These are phyloP conservation scores for Selenicereus undatus DNA, from an alignment of 148 eudicot species.

Conservation along the genomic window DNA sequence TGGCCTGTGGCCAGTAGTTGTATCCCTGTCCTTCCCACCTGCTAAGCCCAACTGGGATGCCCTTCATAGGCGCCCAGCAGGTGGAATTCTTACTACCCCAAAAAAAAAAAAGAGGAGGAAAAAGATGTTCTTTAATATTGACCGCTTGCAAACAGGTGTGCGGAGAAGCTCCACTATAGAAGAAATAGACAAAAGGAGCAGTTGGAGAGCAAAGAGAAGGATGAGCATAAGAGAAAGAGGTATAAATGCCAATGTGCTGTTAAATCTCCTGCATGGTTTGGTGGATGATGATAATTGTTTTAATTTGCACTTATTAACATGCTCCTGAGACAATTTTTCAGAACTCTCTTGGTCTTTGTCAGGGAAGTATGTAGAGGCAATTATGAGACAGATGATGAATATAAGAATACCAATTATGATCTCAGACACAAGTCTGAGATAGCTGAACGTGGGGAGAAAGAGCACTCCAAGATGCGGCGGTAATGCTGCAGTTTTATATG, in stretches of 20 bases:
- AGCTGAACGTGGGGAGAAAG: constrained; percentile 15
- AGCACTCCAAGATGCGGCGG: constrained; percentile 20
- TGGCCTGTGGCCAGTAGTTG: too few relatives aligned
- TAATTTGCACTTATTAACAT: not conserved
- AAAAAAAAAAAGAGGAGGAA: too few relatives aligned
- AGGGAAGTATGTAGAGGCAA: constrained; percentile 21
- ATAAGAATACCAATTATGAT: constrained; percentile 7
- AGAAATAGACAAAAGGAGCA: constrained; percentile 55
- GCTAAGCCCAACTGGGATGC: too few relatives aligned
- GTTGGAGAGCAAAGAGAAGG: constrained; percentile 36
- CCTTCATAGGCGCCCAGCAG: too few relatives aligned
- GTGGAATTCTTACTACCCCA: too few relatives aligned
- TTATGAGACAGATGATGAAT: constrained; percentile 17
- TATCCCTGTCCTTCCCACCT: too few relatives aligned
- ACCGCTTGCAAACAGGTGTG: constrained; percentile 47
- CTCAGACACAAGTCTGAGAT: constrained; percentile 19
- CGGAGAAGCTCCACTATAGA: constrained; percentile 72
- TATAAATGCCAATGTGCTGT: constrained; percentile 20
- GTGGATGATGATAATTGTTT: not conserved
- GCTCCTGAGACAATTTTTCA: not conserved
- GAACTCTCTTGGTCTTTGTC: constrained; percentile 7
- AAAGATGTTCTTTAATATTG: not conserved
- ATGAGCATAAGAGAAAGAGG: constrained; percentile 48
- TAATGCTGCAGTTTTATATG: constrained; percentile 7
- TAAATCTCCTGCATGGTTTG: not conserved